A percentile compares a stretch with the other conserved stretches of the same genome.
phyloP scores from a whole-genome alignment of 208 protist species.

The Trypanosoma mega region DNA sequence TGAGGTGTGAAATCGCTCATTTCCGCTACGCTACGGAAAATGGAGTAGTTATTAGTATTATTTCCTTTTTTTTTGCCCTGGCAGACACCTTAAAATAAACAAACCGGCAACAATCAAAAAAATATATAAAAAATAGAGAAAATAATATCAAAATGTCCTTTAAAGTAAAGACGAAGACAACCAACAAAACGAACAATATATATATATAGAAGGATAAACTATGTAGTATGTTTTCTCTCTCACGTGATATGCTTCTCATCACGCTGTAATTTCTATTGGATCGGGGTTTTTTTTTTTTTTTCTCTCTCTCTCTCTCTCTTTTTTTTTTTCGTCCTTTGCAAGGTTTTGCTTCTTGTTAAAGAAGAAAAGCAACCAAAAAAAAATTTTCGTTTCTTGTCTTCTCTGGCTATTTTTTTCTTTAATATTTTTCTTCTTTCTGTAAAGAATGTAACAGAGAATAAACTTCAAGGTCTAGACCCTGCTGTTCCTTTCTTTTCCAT shows the following conservation, averaged over 20 bases:
- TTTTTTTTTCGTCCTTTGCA: not conserved
- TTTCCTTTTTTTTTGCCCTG: constrained; percentile 6
- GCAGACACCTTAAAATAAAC: not conserved
- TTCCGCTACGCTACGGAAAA: constrained; percentile 14
- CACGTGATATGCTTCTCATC: not conserved
- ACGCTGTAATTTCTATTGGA: too few relatives aligned
- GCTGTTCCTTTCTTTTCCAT: not conserved
- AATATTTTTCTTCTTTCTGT: constrained; percentile 17
- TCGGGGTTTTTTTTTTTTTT: constrained; percentile 2
- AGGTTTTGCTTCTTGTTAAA: constrained; percentile 9
- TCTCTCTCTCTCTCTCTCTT: not conserved
- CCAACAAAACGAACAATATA: constrained; percentile 3
- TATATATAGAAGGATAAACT: not conserved
- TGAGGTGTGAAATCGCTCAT: constrained; percentile 6
- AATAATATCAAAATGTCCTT: not conserved
- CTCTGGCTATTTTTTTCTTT: not conserved
- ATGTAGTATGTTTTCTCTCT: not conserved
- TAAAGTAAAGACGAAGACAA: not conserved
- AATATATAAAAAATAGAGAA: constrained; percentile 19
- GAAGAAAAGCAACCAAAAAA: constrained; percentile 2
- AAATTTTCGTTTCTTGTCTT: not conserved
- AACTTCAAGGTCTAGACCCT: too few relatives aligned
- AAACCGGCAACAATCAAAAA: constrained; percentile 14
- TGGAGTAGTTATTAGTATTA: constrained; percentile 3
- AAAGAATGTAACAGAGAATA: too few relatives aligned